Conservation (phyloP, 2,329 filamentous ascomycete species). For the Fusarium sp. region DNA sequence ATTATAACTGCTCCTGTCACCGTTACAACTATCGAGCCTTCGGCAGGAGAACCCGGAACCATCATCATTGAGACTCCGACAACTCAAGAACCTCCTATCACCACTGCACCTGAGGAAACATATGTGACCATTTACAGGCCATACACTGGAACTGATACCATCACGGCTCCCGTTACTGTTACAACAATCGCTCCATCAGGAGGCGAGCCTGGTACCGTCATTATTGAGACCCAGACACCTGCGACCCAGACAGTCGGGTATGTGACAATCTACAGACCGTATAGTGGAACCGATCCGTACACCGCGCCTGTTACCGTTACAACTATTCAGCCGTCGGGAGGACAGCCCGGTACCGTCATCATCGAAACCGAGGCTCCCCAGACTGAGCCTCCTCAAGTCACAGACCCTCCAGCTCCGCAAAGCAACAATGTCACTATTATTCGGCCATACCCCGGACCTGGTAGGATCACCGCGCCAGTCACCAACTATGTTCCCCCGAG, state of each 20-base stretch:
- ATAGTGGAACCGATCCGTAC: slow-evolving; percentile 22
- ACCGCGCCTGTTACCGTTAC: slow-evolving; percentile 26
- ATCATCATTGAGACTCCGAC: slow-evolving; percentile 27
- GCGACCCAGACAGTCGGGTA: slow-evolving; percentile 19
- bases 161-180: slow-evolving; percentile 28
- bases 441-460: neutral
- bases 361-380: slow-evolving; percentile 3
- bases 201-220: slow-evolving; percentile 33
- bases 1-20: slow-evolving; percentile 15
- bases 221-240: slow-evolving; percentile 27
- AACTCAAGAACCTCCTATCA: neutral
- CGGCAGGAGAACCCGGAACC: slow-evolving; percentile 12
- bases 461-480: neutral
- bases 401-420: neutral
- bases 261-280: slow-evolving; percentile 30
- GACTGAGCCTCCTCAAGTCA: neutral
- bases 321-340: slow-evolving; percentile 12
- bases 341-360: neutral
- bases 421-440: slow-evolving; percentile 1
- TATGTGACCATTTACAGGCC: slow-evolving; percentile 38
- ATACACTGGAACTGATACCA: slow-evolving; percentile 28
- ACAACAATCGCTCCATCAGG: slow-evolving; percentile 21
- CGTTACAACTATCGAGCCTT: slow-evolving; percentile 13
- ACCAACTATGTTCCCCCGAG: slow-evolving; percentile 1
- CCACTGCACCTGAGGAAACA: slow-evolving; percentile 14